Percentiles rank a stretch among this genome's conserved stretches.
Conservation (phyloP, 805 yeast species). For the Ogataea trehaloabstinens region DNA sequence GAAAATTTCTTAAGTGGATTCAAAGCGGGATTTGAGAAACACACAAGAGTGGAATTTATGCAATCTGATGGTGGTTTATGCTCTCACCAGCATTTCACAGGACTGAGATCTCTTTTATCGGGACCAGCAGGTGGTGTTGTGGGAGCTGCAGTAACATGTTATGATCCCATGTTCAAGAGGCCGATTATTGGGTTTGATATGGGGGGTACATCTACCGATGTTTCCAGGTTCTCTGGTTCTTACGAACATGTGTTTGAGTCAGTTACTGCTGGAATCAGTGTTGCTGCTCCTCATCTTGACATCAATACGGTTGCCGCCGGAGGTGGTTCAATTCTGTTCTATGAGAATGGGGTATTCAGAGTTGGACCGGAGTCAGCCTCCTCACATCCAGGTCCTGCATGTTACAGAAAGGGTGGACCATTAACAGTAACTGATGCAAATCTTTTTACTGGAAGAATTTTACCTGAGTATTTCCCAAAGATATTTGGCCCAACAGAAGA, state of each 20-base stretch:
- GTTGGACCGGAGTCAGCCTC: slow-evolving; percentile 85
- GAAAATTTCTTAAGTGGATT: slow-evolving; percentile 35
- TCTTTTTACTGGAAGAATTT: slow-evolving; percentile 60
- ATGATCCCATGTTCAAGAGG: slow-evolving; percentile 28
- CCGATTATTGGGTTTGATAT: slow-evolving; percentile 33
- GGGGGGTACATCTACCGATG: slow-evolving; percentile 39
- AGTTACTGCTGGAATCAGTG: slow-evolving; percentile 31
- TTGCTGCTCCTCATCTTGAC: slow-evolving; percentile 34
- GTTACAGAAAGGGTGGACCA: slow-evolving; percentile 78
- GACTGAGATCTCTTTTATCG: slow-evolving; percentile 49
- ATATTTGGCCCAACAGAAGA: slow-evolving; percentile 78
- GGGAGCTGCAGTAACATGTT: slow-evolving; percentile 53
- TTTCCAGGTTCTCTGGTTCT: slow-evolving; percentile 28
- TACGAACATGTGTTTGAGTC: slow-evolving; percentile 30
- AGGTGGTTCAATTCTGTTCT: slow-evolving; percentile 61
- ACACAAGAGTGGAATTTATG: slow-evolving; percentile 47
- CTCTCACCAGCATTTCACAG: slow-evolving; percentile 50
- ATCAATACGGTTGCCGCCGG: slow-evolving; percentile 31
- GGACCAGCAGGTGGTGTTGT: slow-evolving; percentile 66
- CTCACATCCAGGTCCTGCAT: slow-evolving; percentile 84
- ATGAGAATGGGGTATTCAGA: slow-evolving; percentile 64
- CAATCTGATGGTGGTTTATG: slow-evolving; percentile 57
- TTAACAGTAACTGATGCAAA: slow-evolving; percentile 82
- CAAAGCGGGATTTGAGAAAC: slow-evolving; percentile 28
- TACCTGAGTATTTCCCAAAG: slow-evolving; percentile 69